Evolutionary conservation across 805 yeast species (phyloP), one percentile per base, ranked within the genome.

Genomic region (Cyberlindnera sargentensis): DNA sequence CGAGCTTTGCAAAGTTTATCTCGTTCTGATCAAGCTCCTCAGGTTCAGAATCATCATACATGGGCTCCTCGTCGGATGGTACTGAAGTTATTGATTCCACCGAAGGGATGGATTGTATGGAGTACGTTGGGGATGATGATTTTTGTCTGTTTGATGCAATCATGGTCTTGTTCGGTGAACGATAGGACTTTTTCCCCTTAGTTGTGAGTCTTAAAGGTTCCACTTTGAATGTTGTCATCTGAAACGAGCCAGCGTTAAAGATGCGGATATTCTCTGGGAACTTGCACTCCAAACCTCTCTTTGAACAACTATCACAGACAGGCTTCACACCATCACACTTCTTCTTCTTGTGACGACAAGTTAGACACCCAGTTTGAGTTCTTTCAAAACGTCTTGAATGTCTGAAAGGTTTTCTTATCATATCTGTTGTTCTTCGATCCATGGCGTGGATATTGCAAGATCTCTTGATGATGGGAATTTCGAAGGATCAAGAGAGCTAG

Each of bases 311-410:
- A 6, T 39, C 36, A 45, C 61, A 57, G 2, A 36, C 37, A 6
- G 61, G 61, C 42, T 51, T 53, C n/a, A 34, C 37, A 36, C 59
- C 57, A 46, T 56, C 60, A 46, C 61, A 57, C 29, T 53, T 57
- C 54, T 57, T 57, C 56, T 57, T 57, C 50, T 57, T 57, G 9
- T 56, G 59, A 27, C 61, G 51, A 35, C 61, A 57, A 36, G 55
- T 57, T 5, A 57, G 43, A 43, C 61, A 57, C 2, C 61, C 61
- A 4, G 51, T 51, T 40, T 57, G 60, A 5, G 61, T 53, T 47
- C 61, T 56, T 8, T 47, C 52, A 38, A 57, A 57, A 39, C 52
- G 52, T 39, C 45, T 57, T 8, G 59, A 55, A 36, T 57, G 61
- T 34, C 51, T 57, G 30, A 52, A 50, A 4, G 39, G 46, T 44